Evolutionary conservation across 495 filamentous ascomycete genomes (phyloP).

Genomic region (Talaromyces nanjingensis): DNA sequence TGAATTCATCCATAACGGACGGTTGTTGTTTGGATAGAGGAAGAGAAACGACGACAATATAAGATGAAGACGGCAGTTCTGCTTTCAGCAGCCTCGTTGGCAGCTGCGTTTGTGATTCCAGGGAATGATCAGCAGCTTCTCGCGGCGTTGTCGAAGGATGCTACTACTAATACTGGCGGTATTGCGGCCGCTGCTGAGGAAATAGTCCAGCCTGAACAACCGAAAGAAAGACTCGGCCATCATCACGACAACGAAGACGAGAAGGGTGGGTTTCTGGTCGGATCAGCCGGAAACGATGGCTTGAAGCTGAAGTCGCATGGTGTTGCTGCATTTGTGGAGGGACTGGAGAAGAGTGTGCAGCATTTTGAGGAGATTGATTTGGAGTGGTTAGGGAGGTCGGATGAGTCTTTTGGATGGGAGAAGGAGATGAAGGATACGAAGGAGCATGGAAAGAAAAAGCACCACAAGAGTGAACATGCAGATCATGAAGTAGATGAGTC

Average conservation of each 20-base stretch:
- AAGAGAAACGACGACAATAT: neutral
- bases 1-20: neutral
- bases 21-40: neutral
- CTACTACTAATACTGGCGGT: neutral
- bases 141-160: neutral
- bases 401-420: neutral
- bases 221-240: neutral
- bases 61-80: neutral
- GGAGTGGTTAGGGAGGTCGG: neutral
- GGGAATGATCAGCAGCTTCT: slow-evolving; percentile 6
- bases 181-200: neutral
- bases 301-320: neutral
- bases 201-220: neutral
- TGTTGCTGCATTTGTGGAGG: neutral
- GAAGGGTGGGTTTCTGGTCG: neutral
- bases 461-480: neutral
- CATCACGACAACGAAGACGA: neutral
- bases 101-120: neutral
- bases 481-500: neutral
- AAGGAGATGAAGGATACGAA: neutral
- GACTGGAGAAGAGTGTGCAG: neutral
- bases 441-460: neutral
- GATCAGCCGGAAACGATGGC: neutral
- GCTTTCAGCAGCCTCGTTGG: neutral
- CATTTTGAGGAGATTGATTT: slow-evolving; percentile 1